phyloP scores from a whole-genome alignment of 2,329 filamentous ascomycete species.

The Colletotrichum lini region DNA sequence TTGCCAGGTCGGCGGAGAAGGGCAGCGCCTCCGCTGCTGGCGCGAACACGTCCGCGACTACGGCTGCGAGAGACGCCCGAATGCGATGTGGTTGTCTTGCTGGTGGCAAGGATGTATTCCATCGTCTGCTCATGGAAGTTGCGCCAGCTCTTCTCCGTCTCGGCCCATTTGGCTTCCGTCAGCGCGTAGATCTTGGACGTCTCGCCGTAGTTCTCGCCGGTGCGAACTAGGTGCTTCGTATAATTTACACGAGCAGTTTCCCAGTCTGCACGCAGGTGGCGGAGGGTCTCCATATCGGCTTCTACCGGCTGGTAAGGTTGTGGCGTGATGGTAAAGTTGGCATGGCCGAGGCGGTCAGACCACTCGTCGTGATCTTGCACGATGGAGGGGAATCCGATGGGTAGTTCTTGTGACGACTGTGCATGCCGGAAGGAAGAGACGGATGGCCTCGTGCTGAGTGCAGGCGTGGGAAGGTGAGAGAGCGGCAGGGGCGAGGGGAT shows the following conservation, averaged over 20 bases:
- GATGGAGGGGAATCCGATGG: slow-evolving; percentile 73
- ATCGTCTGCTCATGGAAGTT: slow-evolving; percentile 76
- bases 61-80: slow-evolving; percentile 54
- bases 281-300: slow-evolving; percentile 70
- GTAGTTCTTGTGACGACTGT: slow-evolving; percentile 58
- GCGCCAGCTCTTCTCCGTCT: slow-evolving; percentile 83
- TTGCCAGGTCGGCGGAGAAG: slow-evolving; percentile 50
- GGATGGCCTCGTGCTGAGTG: slow-evolving; percentile 75
- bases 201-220: slow-evolving; percentile 89
- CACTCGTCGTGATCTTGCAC: slow-evolving; percentile 83
- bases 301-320: slow-evolving; percentile 81
- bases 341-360: slow-evolving; percentile 89
- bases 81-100: slow-evolving; percentile 51
- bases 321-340: slow-evolving; percentile 91
- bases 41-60: slow-evolving; percentile 56
- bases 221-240: slow-evolving; percentile 89
- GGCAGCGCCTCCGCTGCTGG: slow-evolving; percentile 58
- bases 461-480: slow-evolving; percentile 71
- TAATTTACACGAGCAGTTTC: slow-evolving; percentile 87
- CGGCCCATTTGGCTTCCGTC: slow-evolving; percentile 90
- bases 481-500: slow-evolving; percentile 57
- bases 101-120: slow-evolving; percentile 60
- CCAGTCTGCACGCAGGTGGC: slow-evolving; percentile 83
- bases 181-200: slow-evolving; percentile 91
- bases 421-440: slow-evolving; percentile 70